Evolutionary conservation across 2,329 filamentous ascomycete species (phyloP).

Genomic region (Didymella arachidicola): DNA sequence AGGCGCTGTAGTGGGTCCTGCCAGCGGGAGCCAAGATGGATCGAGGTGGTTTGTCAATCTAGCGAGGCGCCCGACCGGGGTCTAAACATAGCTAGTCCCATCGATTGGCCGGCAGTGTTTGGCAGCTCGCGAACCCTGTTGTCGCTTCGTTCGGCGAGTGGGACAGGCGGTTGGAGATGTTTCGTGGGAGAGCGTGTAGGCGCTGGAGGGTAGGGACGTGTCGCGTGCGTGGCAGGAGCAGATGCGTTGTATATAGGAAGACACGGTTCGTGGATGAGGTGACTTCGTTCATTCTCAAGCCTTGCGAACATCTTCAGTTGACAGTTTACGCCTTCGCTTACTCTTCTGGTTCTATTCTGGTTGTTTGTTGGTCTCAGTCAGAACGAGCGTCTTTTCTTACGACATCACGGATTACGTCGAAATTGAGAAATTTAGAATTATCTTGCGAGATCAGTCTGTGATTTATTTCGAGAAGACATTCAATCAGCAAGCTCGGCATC

Average conservation of each 20-base stretch:
- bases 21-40: slow-evolving; percentile 4
- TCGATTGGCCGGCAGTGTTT: slow-evolving; percentile 5
- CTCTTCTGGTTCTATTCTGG: slow-evolving; percentile 13
- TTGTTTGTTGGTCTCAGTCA: slow-evolving; percentile 2
- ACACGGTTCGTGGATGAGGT: slow-evolving; percentile 14
- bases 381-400: slow-evolving; percentile 11
- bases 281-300: slow-evolving; percentile 10
- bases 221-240: slow-evolving; percentile 19
- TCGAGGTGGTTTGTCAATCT: slow-evolving; percentile 12
- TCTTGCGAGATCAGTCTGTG: neutral
- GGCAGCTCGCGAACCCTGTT: neutral
- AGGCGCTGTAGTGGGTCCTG: slow-evolving; percentile 19
- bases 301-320: slow-evolving; percentile 9
- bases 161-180: slow-evolving; percentile 20
- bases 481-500: slow-evolving; percentile 3
- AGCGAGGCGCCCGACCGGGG: slow-evolving; percentile 18
- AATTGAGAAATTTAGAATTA: neutral
- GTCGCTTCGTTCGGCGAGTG: slow-evolving; percentile 14
- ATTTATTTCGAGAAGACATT: slow-evolving; percentile 13
- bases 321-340: slow-evolving; percentile 13
- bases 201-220: slow-evolving; percentile 8
- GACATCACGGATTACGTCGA: slow-evolving; percentile 9
- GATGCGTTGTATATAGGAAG: slow-evolving; percentile 17
- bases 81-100: slow-evolving; percentile 8
- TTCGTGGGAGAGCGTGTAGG: slow-evolving; percentile 5